Base-by-base conservation (phyloP, 2,329 filamentous ascomycete genomes). In the Ascochyta viciae-villosae region DNA sequence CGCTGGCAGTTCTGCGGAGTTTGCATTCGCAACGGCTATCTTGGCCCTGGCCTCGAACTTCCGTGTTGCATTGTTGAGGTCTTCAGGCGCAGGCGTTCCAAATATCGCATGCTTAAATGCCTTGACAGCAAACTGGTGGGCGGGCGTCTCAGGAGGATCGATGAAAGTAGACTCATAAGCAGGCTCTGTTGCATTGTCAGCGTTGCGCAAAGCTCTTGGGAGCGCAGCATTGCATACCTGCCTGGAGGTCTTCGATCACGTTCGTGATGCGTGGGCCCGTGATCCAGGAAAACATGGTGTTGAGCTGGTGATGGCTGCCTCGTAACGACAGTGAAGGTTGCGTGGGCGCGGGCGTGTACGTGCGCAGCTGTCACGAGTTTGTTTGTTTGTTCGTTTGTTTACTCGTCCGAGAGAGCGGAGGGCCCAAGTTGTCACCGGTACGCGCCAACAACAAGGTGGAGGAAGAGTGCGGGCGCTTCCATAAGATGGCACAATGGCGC, bases 101-200 rank as follows among this genome's bases (percentile, higher is more conserved):
- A 87, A 88, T 52, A 89, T 74, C 39, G 85, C 84, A 58, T 86
- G 85, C 65, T 85, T 87, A 74, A 89, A 87, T 15, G 87, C 87
- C 66, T 87, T 86, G 52, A 87, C 83, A 16, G 86, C 86, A 70
- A 89, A 89, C 22, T 88, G 80, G 42, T 86, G 86, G 42, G 86
- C 87, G 8, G 87, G 87, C 1, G 87, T 89, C 62, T 87, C 85
- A 45, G 85, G 86, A 6, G 82, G 77, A 38, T 87, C 85, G 55
- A 82, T 67, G 55, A 78, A 74, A 38, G 75, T 77, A n/a, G 75
- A 76, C 40, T 78, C 70, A 54, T 71, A 68, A 19, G 66, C 67
- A 49, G 64, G 64, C 60, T 74, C 72, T 74, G 39, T 10, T 13
- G 12, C 29, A 19, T 13, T 27, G 49, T 73, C 42, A 70, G 65